A percentile compares a stretch with the other conserved stretches of the same genome.
Conservation (phyloP, 257 asterid species). For the Coffea canephora region DNA sequence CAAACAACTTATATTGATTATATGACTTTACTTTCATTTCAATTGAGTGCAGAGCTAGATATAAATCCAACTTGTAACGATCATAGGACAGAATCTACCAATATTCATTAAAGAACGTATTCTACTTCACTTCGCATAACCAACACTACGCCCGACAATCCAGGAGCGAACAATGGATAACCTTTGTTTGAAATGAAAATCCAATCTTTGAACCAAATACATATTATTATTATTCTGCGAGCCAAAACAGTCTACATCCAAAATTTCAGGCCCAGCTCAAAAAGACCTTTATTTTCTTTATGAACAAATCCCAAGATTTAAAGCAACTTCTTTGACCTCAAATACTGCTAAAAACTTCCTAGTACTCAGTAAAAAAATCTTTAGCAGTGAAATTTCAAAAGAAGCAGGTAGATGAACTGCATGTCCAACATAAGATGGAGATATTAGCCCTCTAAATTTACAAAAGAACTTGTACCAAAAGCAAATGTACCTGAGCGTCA, state of each 20-base stretch:
- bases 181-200: not conserved
- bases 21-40: not conserved
- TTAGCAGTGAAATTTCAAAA: not conserved
- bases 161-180: too few relatives aligned
- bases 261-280: not conserved
- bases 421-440: not conserved
- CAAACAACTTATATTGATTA: not conserved
- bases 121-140: too few relatives aligned
- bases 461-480: not conserved
- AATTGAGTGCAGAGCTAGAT: not conserved
- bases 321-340: not conserved
- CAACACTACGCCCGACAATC: too few relatives aligned
- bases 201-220: not conserved
- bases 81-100: not conserved
- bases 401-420: not conserved
- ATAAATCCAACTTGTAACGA: not conserved
- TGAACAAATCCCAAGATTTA: not conserved
- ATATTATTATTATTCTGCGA: not conserved
- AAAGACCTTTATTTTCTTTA: not conserved
- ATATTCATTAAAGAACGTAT: not conserved
- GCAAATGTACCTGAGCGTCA: conserved; percentile 47
- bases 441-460: not conserved
- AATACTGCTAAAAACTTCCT: not conserved
- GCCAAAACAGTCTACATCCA: not conserved
- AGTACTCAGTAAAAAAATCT: not conserved